Conservation (phyloP, 2,329 filamentous ascomycete species). For the Neopestalotiopsis sp. region DNA sequence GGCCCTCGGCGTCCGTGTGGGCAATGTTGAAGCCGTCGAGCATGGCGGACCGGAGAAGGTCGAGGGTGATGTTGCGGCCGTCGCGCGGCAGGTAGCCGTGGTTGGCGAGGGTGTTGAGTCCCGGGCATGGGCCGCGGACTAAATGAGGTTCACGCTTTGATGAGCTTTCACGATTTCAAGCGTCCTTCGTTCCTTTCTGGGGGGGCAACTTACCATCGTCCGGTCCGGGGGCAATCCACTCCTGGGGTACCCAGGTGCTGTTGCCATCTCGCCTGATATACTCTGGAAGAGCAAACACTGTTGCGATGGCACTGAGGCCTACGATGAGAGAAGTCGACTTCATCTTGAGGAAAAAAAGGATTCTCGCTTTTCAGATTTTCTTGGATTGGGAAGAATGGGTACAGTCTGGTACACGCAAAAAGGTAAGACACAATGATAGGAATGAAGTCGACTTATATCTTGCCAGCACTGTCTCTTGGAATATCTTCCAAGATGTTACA, state of each 20-base stretch:
- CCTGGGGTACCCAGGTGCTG: background rate
- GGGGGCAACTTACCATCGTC: background rate
- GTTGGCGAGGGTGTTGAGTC: conserved; percentile 35
- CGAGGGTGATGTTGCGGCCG: conserved; percentile 25
- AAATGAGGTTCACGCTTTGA: background rate
- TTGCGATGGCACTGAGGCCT: background rate
- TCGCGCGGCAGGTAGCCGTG: conserved; percentile 33
- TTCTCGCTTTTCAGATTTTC: background rate
- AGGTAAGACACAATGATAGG: too few species aligned
- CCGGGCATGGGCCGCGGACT: conserved; percentile 32
- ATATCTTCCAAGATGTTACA: background rate
- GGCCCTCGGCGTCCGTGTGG: background rate
- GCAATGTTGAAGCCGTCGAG: conserved; percentile 22
- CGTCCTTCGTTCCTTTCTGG: background rate
- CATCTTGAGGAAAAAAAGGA: background rate
- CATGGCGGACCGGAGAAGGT: conserved; percentile 23
- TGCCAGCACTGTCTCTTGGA: background rate
- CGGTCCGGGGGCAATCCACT: background rate
- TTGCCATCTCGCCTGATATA: background rate
- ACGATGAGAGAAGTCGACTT: background rate
- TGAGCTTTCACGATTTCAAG: background rate
- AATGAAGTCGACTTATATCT: background rate
- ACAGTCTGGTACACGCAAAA: background rate
- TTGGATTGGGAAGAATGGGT: background rate
- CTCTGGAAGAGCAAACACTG: background rate